Evolutionary conservation across 73 alveolate species (phyloP).

Genomic region (Paramecium tetraurelia): DNA sequence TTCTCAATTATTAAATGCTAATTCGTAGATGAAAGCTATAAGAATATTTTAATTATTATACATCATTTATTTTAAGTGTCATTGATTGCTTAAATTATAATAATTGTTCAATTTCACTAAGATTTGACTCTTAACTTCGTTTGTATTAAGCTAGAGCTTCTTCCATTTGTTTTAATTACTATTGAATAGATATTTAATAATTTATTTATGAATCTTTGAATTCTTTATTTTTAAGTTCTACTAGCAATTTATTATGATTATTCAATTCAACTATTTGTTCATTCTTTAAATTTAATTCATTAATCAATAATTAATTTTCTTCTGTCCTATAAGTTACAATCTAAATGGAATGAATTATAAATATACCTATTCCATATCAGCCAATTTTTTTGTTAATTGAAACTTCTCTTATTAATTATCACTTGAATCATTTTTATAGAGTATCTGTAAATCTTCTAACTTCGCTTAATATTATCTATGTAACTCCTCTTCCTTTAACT

Average conservation of each 20-base stretch:
- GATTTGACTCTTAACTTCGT: not conserved
- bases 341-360: not conserved
- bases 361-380: not conserved
- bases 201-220: not conserved
- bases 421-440: not conserved
- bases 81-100: not conserved
- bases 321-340: not conserved
- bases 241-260: slow-evolving; percentile 5
- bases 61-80: slow-evolving; percentile 11
- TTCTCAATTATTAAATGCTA: slow-evolving; percentile 18
- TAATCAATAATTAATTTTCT: not conserved
- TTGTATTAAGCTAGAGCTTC: not conserved
- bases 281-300: slow-evolving; percentile 15
- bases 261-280: not conserved
- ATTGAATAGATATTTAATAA: not conserved
- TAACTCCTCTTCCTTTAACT: slow-evolving; percentile 13
- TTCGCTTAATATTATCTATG: slow-evolving; percentile 32
- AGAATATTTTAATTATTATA: not conserved
- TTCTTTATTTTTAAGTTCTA: slow-evolving; percentile 13
- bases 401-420: not conserved
- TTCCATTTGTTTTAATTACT: not conserved
- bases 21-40: not conserved
- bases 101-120: not conserved
- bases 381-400: not conserved
- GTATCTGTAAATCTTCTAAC: slow-evolving; percentile 1